Evolutionary conservation across 208 protist species (phyloP), one percentile per base, ranked within the genome.

Genomic region (Herpetomonas tarakana): DNA sequence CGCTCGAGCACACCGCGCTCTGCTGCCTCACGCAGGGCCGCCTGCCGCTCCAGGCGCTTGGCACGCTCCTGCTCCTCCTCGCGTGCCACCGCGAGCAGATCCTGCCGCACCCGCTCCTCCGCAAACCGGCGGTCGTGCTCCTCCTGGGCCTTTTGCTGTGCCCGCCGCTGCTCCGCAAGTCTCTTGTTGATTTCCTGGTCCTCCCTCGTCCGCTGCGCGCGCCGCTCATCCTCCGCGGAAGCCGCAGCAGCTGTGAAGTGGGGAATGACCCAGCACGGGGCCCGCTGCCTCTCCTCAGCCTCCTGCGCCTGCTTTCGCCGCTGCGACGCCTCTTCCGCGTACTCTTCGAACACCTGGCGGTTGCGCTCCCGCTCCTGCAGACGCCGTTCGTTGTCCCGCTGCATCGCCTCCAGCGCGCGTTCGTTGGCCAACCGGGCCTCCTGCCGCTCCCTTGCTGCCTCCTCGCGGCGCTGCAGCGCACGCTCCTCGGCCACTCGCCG

Each of bases 11-110:
- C 39, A 2, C 29, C 52, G 12, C 44, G 28, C 31, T 65, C 35
- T 19, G 50, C 6, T 41, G 39, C 58, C 45, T 67, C 46, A 7
- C 31, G 57, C 19, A 54, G 52, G 2, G 60, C 61, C 49, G 49
- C 52, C 14, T 50, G 46, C 44, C 50, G 22, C 22, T 65, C 69
- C 41, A 29, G 45, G 14, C 54, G 45, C 16, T 41, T 30, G 27
- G 50, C 55, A 22, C 56, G 62, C 46, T 61, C 72, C 51, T 72
- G 52, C 52, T 75, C 64, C 0, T 60, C 74, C 52, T 71, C 45
- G 16, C 59, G 64, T 16, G 28, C 21, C 26, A 50, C 55, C 16
- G 41, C 59, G 28, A 64, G 31, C 29, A 73, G 53, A 50, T 71
- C 47, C 52, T 69, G 19, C 9, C 44, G 44, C 11, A 22, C 19